Base-by-base conservation (phyloP, 345 rosid genomes). In the Aurinia saxatilis region DNA sequence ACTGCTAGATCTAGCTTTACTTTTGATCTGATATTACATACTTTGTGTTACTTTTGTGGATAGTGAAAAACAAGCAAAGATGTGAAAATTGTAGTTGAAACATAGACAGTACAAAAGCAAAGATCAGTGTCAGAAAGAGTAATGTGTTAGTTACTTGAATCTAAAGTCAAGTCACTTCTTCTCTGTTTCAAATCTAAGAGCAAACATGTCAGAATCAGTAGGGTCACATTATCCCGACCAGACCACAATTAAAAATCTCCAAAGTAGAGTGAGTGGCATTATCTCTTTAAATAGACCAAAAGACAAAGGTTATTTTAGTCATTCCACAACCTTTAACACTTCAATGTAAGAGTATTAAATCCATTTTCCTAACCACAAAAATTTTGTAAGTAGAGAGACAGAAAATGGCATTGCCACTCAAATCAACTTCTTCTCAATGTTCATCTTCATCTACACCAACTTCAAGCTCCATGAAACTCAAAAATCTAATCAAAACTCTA, bases 401-500 rank as follows among this genome's bases (percentile, higher is more conserved):
- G n/a, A 55, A 23, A 63, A 70, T 70, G 74, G 57, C 59, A 63
- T 6, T 63, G 46, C 65, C 75, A 64, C 70, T 48, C 57, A 65
- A 65, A 72, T 46, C 38, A 58, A 52, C 72, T 44, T 60, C 63
- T 52, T 47, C 75, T 16, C 68, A 37, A 10, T 44, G 42, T 31
- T 55, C 58, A 46, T 51, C 79, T 31, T 59, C 82, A 16, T 68
- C 82, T 8, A 78, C 92, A 66, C 66, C 80, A 13, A 49, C 72
- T 66, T 58, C 75, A 70, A 73, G 63, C 75, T 70, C 75, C 52
- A 65, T 68, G 74, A 89, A 82, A 75, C 73, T 80, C 73, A 92
- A 81, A 79, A 68, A 79, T 67, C 71, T 84, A 64, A 60, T 85
- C 41, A 89, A 81, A 54, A 79, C 77, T 41, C 79, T 86, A 29